Conservation (phyloP, 2,329 filamentous ascomycete genomes). For the Fusarium irregulare region DNA sequence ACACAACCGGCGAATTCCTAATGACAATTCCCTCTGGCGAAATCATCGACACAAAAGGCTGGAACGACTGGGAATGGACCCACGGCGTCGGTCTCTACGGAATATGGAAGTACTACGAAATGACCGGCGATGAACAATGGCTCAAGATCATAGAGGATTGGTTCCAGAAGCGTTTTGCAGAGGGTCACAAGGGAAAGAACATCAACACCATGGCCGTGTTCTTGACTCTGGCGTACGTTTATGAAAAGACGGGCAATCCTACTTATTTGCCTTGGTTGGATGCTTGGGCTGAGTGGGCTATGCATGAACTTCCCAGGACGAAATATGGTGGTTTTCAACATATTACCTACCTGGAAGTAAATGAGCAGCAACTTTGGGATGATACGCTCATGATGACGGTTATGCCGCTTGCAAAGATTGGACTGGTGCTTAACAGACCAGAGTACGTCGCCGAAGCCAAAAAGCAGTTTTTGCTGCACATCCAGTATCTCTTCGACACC, state of each 20-base stretch:
- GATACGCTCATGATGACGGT: constrained; percentile 92
- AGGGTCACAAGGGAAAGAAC: constrained; percentile 82
- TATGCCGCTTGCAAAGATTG: constrained; percentile 82
- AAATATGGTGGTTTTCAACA: constrained; percentile 79
- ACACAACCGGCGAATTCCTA: constrained; percentile 79
- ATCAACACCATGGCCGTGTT: constrained; percentile 88
- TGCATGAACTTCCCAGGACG: constrained; percentile 79
- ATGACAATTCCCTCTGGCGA: constrained; percentile 77
- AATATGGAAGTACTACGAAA: constrained; percentile 82
- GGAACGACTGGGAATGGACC: constrained; percentile 87
- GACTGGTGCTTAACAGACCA: constrained; percentile 73
- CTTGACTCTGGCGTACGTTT: constrained; percentile 80
- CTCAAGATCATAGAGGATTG: constrained; percentile 77
- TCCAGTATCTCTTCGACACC: constrained; percentile 81
- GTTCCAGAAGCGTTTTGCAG: constrained; percentile 75
- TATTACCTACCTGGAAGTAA: constrained; percentile 76
- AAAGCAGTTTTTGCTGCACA: constrained; percentile 79
- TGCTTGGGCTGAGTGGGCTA: constrained; percentile 84
- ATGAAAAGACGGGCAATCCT: constrained; percentile 76
- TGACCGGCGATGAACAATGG: constrained; percentile 71
- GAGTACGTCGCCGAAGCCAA: constrained; percentile 83
- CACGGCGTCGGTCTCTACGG: constrained; percentile 84
- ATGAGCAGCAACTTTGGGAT: constrained; percentile 83
- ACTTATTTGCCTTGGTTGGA: constrained; percentile 83
- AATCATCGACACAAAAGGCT: constrained; percentile 85